These are phyloP conservation scores for Geosmithia morbida DNA, from an alignment of 2,329 filamentous ascomycete species.

Conservation along the genomic window DNA sequence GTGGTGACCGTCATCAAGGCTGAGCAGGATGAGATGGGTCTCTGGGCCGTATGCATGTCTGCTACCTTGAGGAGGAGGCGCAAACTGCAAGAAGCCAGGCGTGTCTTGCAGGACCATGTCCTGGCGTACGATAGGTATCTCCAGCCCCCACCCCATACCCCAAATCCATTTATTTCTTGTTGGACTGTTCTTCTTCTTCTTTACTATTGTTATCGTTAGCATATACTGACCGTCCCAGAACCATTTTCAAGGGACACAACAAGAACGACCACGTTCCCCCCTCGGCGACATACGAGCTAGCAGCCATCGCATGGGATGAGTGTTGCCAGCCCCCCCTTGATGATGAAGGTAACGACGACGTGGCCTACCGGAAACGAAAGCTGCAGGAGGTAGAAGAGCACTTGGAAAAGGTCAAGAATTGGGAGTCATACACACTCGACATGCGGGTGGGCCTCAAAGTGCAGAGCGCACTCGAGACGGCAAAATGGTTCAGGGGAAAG, in stretches of 20 bases:
- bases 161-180: neutral
- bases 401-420: conserved; percentile 52
- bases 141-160: too few species aligned
- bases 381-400: conserved; percentile 47
- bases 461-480: conserved; percentile 52
- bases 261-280: conserved; percentile 61
- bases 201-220: too few species aligned
- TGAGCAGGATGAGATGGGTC: conserved; percentile 45
- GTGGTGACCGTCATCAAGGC: conserved; percentile 29
- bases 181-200: too few species aligned
- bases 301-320: conserved; percentile 66
- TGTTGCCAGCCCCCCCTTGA: conserved; percentile 24
- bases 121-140: conserved; percentile 48
- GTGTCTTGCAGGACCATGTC: conserved; percentile 48
- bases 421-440: conserved; percentile 62
- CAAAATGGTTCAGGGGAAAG: conserved; percentile 37
- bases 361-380: conserved; percentile 27
- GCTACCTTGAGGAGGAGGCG: conserved; percentile 51
- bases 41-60: conserved; percentile 52
- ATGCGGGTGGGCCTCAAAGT: conserved; percentile 60
- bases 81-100: conserved; percentile 48
- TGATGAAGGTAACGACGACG: conserved; percentile 11
- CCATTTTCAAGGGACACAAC: conserved; percentile 40
- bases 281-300: conserved; percentile 75
- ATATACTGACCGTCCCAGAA: conserved; percentile 16